Conservation (phyloP, 176 grass and related monocot genomes). For the Juncus inflexus region DNA sequence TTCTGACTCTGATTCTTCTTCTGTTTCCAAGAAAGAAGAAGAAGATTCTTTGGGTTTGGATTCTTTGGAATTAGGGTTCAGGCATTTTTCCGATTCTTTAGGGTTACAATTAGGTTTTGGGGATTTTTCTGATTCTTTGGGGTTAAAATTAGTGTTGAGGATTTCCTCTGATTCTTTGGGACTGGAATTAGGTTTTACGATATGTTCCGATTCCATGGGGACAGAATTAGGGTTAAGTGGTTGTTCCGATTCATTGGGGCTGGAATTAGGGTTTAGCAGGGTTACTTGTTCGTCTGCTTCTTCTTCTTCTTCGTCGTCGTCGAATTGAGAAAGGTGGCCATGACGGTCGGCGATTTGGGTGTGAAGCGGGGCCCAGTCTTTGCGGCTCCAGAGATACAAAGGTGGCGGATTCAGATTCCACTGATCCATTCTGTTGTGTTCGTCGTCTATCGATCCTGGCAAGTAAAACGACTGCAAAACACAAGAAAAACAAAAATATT, state of each 20-base stretch:
- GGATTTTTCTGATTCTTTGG: too few relatives aligned
- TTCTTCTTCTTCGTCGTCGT: slow-evolving; percentile 2
- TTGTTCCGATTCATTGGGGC: slow-evolving; percentile 10
- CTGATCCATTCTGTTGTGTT: slow-evolving; percentile 80
- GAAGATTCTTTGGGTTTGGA: too few relatives aligned
- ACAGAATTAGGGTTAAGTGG: not conserved
- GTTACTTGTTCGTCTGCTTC: slow-evolving; percentile 10
- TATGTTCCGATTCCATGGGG: not conserved
- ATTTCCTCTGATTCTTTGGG: too few relatives aligned
- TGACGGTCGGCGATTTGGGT: slow-evolving; percentile 51
- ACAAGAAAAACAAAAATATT: not conserved
- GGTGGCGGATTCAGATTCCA: slow-evolving; percentile 77
- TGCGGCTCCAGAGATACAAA: slow-evolving; percentile 82
- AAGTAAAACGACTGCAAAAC: slow-evolving; percentile 76
- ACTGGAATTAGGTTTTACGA: too few relatives aligned
- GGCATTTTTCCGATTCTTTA: too few relatives aligned
- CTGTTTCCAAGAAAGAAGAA: not conserved
- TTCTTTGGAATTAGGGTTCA: too few relatives aligned
- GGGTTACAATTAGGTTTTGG: too few relatives aligned
- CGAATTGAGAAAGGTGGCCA: slow-evolving; percentile 37
- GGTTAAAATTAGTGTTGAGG: too few relatives aligned
- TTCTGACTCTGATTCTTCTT: not conserved
- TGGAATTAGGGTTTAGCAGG: not conserved
- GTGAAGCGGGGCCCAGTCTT: slow-evolving; percentile 68
- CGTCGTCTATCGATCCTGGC: slow-evolving; percentile 59